These are phyloP conservation scores for Elymus sibiricus DNA, from an alignment of 176 grass and related monocot species.

Conservation along the genomic window DNA sequence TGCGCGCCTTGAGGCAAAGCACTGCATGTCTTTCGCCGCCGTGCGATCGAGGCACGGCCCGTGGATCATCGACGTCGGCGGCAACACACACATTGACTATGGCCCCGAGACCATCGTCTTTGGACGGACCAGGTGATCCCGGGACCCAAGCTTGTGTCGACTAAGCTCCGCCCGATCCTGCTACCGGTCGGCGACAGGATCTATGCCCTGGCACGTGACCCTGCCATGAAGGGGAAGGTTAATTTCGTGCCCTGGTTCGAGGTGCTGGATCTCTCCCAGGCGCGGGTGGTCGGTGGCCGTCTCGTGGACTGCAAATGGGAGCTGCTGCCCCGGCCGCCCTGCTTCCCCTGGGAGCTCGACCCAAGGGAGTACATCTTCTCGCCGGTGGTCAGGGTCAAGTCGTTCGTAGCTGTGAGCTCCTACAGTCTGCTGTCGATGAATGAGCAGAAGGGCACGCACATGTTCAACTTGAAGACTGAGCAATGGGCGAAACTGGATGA, in stretches of 20 bases:
- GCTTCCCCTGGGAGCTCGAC: neutral
- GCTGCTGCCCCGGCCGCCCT: neutral
- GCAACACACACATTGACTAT: neutral
- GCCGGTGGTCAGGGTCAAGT: neutral
- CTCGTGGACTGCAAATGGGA: neutral
- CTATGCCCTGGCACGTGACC: neutral
- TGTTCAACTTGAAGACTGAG: neutral
- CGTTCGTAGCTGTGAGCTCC: neutral
- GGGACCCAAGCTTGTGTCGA: neutral
- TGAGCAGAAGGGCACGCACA: neutral
- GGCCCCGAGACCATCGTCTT: neutral
- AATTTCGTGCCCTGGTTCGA: neutral
- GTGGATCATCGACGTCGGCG: neutral
- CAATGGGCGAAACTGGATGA: neutral
- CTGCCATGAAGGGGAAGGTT: neutral
- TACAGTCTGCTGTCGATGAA: neutral
- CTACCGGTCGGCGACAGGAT: neutral
- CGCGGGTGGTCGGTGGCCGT: neutral
- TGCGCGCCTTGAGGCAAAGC: too few relatives aligned
- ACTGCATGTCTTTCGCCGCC: neutral
- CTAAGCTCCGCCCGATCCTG: neutral
- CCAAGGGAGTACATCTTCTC: neutral
- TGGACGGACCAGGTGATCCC: neutral
- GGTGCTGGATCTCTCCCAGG: neutral
- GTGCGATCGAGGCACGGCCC: neutral